Evolutionary conservation across 352 stramenopile genomes (phyloP), one percentile per base, ranked within the genome.

Genomic region (Achlya hypogyna): DNA sequence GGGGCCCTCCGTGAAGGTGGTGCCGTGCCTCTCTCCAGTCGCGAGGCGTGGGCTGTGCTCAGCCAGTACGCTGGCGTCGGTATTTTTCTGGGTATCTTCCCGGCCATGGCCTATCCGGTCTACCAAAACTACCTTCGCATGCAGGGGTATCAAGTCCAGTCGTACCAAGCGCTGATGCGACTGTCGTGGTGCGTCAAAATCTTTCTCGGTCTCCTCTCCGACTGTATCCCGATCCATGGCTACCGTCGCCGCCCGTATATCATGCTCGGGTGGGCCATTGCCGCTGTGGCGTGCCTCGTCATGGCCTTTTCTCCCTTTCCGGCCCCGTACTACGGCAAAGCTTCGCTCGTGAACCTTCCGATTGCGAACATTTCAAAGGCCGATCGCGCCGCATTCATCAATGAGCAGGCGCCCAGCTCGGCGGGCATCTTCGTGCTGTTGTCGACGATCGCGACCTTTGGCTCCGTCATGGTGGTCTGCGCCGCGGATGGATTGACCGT

Each of bases 381-480:
- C 5, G 60, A 67, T 10, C 51, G 79, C 32, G 63, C 51, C n/a
- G 54, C 71, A 14, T 82, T 54, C 28, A 78, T 86, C 63, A 86
- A 88, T 65, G 14, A 42, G 0, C 35, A 67, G 4, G 75, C 78
- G 5, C 69, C 76, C 14, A 68, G 80, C 51, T 68, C 72, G 0
- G 80, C 76, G 3, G 72, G 69, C 28, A 74, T 72, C 35, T 87
- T 86, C 49, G 74, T 91, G 25, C 72, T 89, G 42, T 77, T 74
- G 18, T 88, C 87, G 78, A 89, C 86, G 79, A 69, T 87, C 34
- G 75, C 79, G 16, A 70, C 82, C 0, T 84, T 89, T 56, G 81
- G 82, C 20, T 91, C 78, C 66, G 63, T 91, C 16, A 51, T 88
- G 32, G 69, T 75, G 1, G 78, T 87, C 34, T 78, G 88, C 4